Evolutionary conservation across 805 yeast species (phyloP), one percentile per base, ranked within the genome.

Genomic region (Brettanomyces sp.): DNA sequence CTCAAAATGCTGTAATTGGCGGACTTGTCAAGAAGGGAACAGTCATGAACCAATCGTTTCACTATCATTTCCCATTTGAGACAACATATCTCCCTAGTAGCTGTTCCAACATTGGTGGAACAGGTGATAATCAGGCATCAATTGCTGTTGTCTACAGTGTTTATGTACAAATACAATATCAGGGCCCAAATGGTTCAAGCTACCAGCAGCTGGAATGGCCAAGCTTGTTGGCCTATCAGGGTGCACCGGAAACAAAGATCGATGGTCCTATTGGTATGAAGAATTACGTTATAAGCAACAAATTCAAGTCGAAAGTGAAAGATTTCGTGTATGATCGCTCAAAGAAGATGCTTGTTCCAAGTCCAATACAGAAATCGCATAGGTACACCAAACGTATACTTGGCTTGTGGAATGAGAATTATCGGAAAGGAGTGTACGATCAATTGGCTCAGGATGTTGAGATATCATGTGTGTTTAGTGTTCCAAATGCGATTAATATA

Each of bases 1-100:
- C 25, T 22, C 24, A 21, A 12, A 25, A 24, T n/a, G 6, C 36
- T 14, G 21, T 39, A 22, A 22, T n/a, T 4, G 39, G 32, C 25
- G 44, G 44, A 9, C 18, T 14, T 18, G 5, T 42, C 21, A 24
- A 23, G 22, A 35, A 13, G 9, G 44, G 44, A 5, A 39, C 47
- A 9, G 21, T 34, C 9, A 14, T 44, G 4, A 43, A 46, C 28
- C 42, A 43, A 37, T 45, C 44, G 5, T 37, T 54, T 32, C 28
- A 40, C 30, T 54, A 52, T 43, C 33, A 25, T 34, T 54, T 54
- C 37, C 57, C 57, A 2, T 34, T 24, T 11, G 51, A 52, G 5
- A 18, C 42, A 11, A 47, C 48, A 43, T 40, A 43, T 14, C 47
- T 54, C 2, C 57, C 57, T 1, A 49, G 56, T 18, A 49, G 56